These are phyloP conservation scores for Sporothrix schenckii DNA, from an alignment of 2,329 filamentous ascomycete species.

Conservation along the genomic window DNA sequence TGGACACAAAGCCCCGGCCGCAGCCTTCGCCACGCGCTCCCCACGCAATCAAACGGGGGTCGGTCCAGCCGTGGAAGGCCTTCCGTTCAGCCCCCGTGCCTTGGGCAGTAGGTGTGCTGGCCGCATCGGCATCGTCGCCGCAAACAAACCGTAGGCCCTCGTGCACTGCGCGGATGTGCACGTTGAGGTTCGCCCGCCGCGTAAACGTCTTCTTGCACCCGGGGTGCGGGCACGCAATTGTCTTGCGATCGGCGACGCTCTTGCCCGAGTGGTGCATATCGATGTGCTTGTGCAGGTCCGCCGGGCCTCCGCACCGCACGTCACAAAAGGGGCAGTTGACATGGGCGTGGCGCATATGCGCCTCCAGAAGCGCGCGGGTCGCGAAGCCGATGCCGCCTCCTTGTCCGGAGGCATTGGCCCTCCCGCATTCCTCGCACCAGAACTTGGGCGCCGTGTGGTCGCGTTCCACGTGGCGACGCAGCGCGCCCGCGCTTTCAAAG, in stretches of 20 bases:
- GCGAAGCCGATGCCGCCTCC: conserved; percentile 59
- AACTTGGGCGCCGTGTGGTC: conserved; percentile 71
- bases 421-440: conserved; percentile 74
- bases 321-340: conserved; percentile 76
- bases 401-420: conserved; percentile 40
- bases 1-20: conserved; percentile 73
- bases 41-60: conserved; percentile 65
- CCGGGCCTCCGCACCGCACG: conserved; percentile 65
- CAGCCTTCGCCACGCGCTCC: conserved; percentile 64
- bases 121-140: conserved; percentile 57
- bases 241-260: conserved; percentile 64
- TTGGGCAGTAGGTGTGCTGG: not conserved
- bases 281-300: conserved; percentile 73
- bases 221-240: conserved; percentile 65
- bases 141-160: conserved; percentile 79
- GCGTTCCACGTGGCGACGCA: conserved; percentile 71
- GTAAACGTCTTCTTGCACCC: conserved; percentile 79
- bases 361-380: conserved; percentile 70
- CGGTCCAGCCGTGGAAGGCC: conserved; percentile 46
- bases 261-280: conserved; percentile 73
- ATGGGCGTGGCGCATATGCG: conserved; percentile 74
- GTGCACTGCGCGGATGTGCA: conserved; percentile 77
- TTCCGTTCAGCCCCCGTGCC: not conserved
- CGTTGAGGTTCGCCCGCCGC: conserved; percentile 77
- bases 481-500: conserved; percentile 72